Base-by-base conservation (phyloP, 257 asterid species). In the Prunella vulgaris region DNA sequence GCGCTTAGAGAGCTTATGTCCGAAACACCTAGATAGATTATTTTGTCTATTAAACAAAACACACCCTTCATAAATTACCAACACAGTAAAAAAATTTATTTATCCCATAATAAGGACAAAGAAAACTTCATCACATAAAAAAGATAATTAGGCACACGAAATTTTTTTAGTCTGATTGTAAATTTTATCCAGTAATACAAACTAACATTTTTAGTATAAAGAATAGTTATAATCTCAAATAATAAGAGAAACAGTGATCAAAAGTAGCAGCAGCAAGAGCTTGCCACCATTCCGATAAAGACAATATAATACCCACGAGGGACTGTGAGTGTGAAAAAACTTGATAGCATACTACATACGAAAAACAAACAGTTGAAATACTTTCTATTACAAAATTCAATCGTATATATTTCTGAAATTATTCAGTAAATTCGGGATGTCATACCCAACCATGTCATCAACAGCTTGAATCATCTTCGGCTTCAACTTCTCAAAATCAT, bases 401-500 rank as follows among this genome's bases (percentile, higher is more conserved):
- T 79, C 95, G n/a, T 93, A 88, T 7, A 95, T 80, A 76, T 93
- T 90, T 73, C 92, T 85, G 14, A 90, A 81, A 66, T 68, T 88
- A 59, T 90, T 93, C 65, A 93, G 65, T 3, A 93, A 84, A 25
- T 88, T 89, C 0, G 97, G 98, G n/a, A 93, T 88, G 61, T 88
- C 98, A 68, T 85, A 74, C 1, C 86, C 92, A n/a, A 93, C 83
- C 98, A 93, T 90, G 56, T 87, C 88, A 53, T 90, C 96, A 25
- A 88, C 93, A 6, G 84, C 82, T 68, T 90, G 92, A 49, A 90
- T 81, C 92, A 86, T 76, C 64, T 84, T 88, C 6, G 96, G 98
- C 81, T 88, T 93, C 83, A 93, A 30, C 61, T 90, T 93, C 82
- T 88, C 97, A 54, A 93, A 93, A 10, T 93, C 96, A n/a, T 88